Evolutionary conservation across 805 yeast genomes (phyloP).

Genomic region (Yueomyces sinensis): DNA sequence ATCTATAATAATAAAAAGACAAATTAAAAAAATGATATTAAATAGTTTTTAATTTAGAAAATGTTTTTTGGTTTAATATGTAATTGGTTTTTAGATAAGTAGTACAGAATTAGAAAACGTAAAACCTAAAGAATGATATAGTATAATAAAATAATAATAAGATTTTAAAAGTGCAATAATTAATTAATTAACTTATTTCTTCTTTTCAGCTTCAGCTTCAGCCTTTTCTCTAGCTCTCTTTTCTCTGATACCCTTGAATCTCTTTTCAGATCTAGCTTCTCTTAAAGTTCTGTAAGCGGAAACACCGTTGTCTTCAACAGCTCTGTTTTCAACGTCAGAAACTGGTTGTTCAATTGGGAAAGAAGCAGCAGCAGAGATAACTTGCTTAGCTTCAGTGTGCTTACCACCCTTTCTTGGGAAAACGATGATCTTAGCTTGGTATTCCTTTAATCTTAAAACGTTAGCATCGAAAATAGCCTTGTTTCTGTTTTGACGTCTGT

Average conservation of each 20-base stretch:
- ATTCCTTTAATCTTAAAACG: constrained; percentile 93
- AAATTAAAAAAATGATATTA: neutral
- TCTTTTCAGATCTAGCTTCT: constrained; percentile 88
- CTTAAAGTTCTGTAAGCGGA: constrained; percentile 92
- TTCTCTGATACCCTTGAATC: constrained; percentile 89
- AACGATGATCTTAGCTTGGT: constrained; percentile 88
- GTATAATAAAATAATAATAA: neutral
- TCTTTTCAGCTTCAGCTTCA: constrained; percentile 99
- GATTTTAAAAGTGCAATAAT: neutral
- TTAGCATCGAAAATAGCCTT: constrained; percentile 89
- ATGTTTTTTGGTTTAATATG: neutral
- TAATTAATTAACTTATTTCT: constrained; percentile 41
- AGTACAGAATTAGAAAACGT: neutral
- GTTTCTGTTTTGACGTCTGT: constrained; percentile 98
- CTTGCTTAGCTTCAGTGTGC: constrained; percentile 71
- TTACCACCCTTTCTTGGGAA: constrained; percentile 86
- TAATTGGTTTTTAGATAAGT: neutral
- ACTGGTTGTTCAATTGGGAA: constrained; percentile 86
- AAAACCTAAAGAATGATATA: neutral
- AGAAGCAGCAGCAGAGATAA: constrained; percentile 54
- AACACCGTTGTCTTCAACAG: constrained; percentile 63
- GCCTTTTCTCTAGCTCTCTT: constrained; percentile 96
- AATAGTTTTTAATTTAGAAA: too few relatives aligned
- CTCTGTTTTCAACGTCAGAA: constrained; percentile 70
- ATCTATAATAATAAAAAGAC: too few relatives aligned